Evolutionary conservation across 495 filamentous ascomycete genomes (phyloP).

Genomic region (Talaromyces ruber): DNA sequence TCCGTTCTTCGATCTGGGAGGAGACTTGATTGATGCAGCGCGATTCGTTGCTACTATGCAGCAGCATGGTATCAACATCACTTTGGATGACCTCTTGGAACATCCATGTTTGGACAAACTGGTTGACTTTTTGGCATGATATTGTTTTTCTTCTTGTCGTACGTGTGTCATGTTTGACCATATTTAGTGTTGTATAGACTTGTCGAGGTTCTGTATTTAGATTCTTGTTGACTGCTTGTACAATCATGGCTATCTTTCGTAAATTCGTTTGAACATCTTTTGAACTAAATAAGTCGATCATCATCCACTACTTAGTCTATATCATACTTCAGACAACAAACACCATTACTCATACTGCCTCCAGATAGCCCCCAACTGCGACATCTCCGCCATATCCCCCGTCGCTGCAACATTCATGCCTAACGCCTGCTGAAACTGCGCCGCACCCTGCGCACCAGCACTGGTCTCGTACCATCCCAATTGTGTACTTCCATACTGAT

Average conservation of each 20-base stretch:
- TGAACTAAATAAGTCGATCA: neutral
- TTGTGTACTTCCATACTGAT: constrained; percentile 4
- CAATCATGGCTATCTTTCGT: neutral
- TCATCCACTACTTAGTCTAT: neutral
- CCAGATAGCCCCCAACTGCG: constrained; percentile 5
- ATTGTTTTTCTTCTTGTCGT: neutral
- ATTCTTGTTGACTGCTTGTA: neutral
- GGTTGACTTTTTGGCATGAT: neutral
- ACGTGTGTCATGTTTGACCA: neutral
- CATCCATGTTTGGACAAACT: neutral
- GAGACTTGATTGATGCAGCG: neutral
- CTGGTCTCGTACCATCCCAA: constrained; percentile 3
- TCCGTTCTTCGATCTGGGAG: neutral
- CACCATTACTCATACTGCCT: constrained; percentile 3
- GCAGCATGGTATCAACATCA: neutral
- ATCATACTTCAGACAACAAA: neutral
- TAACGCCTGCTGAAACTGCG: constrained; percentile 5
- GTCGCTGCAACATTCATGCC: constrained; percentile 4
- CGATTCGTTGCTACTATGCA: neutral
- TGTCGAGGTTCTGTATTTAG: neutral
- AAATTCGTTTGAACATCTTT: neutral
- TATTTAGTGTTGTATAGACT: neutral
- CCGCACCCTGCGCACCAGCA: constrained; percentile 6
- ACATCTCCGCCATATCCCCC: constrained; percentile 4
- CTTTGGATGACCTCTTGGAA: neutral